Conservation (phyloP, 202 grass and related monocot genomes). For the Zoysia matrella region DNA sequence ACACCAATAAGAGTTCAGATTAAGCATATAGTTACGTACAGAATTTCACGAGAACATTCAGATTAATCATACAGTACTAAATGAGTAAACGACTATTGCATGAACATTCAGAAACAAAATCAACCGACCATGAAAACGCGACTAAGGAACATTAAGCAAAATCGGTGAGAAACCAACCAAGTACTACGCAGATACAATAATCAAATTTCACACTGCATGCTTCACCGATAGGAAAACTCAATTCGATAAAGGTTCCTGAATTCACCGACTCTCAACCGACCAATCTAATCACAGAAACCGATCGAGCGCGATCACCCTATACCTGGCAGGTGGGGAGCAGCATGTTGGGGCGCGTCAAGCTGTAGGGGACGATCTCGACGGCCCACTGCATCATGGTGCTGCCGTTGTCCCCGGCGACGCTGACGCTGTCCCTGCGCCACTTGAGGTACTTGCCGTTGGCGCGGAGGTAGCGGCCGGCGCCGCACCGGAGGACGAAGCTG, state of each 20-base stretch:
- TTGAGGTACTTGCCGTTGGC: conserved; percentile 44
- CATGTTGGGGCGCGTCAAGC: conserved; percentile 10
- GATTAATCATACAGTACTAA: too few relatives aligned
- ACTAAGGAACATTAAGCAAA: neutral
- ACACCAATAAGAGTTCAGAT: too few relatives aligned
- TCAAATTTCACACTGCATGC: too few relatives aligned
- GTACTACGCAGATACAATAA: too few relatives aligned
- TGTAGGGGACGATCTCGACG: conserved; percentile 36
- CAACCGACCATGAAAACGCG: neutral
- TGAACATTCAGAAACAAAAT: neutral
- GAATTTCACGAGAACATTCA: neutral
- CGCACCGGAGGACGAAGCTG: conserved; percentile 40
- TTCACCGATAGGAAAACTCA: too few relatives aligned
- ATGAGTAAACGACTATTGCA: neutral
- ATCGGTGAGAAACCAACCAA: too few relatives aligned
- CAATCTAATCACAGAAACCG: neutral
- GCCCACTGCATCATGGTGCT: conserved; percentile 57
- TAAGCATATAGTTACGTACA: neutral
- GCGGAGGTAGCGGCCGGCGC: conserved; percentile 31
- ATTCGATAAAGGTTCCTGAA: too few relatives aligned
- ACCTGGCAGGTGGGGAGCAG: conserved; percentile 33
- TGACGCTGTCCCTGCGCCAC: conserved; percentile 28
- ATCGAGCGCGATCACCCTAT: neutral
- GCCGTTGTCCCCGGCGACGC: conserved; percentile 30
- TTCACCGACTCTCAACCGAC: neutral